Evolutionary conservation across 148 eudicot species (phyloP).

Genomic region (Vaccinium darrowii): DNA sequence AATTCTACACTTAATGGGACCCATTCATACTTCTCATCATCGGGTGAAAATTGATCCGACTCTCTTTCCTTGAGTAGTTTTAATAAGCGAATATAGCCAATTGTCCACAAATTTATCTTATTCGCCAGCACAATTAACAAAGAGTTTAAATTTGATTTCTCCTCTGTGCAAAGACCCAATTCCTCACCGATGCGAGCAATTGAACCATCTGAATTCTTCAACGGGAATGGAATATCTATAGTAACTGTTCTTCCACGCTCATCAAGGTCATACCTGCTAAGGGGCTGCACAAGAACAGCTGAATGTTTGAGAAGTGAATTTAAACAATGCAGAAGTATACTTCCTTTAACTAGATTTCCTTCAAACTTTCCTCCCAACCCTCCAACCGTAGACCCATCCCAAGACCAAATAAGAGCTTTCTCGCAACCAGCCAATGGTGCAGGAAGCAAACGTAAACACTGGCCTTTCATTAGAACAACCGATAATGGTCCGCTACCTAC

Average conservation of each 20-base stretch:
- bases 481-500: constrained; percentile 81
- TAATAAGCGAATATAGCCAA: constrained; percentile 84
- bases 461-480: constrained; percentile 95
- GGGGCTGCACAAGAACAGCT: constrained; percentile 91
- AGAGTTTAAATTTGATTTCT: constrained; percentile 53
- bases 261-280: constrained; percentile 76
- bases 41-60: constrained; percentile 35
- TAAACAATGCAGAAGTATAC: constrained; percentile 81
- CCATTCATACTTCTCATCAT: constrained; percentile 82
- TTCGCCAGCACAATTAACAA: constrained; percentile 54
- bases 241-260: constrained; percentile 56
- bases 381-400: constrained; percentile 93
- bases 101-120: constrained; percentile 74
- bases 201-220: constrained; percentile 91
- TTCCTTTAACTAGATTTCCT: constrained; percentile 89
- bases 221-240: constrained; percentile 82
- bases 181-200: constrained; percentile 69
- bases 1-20: constrained; percentile 83
- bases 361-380: constrained; percentile 90
- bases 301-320: constrained; percentile 87
- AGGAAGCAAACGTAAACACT: constrained; percentile 86
- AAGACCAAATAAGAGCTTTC: constrained; percentile 94
- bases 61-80: constrained; percentile 68
- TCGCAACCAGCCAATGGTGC: constrained; percentile 95
- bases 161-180: constrained; percentile 57